Evolutionary conservation across 306 rosid genomes (phyloP), one percentile per base, ranked within the genome.

Genomic region (Crotalaria pallida): DNA sequence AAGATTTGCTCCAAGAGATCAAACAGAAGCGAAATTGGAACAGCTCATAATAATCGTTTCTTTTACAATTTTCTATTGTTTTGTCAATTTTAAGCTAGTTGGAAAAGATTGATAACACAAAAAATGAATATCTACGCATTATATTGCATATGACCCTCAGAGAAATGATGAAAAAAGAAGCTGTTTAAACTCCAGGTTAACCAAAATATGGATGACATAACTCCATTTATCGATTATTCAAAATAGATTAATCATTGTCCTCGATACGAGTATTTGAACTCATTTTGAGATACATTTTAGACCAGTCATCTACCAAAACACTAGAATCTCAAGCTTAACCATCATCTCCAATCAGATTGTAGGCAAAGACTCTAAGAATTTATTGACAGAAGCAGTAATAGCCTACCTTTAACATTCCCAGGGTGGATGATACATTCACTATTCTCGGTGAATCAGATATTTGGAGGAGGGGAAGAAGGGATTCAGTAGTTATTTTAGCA

Each of bases 341-440:
- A 17, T 4, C 7, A 22, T 12, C 18, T 52, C 12, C 19, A 47
- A 5, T 11, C 26, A 24, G 16, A 52, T 27, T 64, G 9, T 6
- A 55, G 11, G n/a, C 12, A 18, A 16, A 6, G 16, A 23, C 0
- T 2, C 3, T 10, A 59, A 4, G 13, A 33, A 56, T 21, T 51
- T 41, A 58, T 5, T 38, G 22, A 13, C 0, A 11, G 0, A 12
- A 7, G 4, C 58, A n/a, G 2, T 15, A 8, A 2, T 55, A 2
- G 8, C 7, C 12, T 73, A 86, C 86, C 87, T 71, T 61, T n/a
- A 85, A 65, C 21, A 3, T 58, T 10, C 90, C 86, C 7, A 12
- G 0, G 2, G 0, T 0, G 1, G 88, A 73, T 1, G 94, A 75
- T 3, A 88, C 90, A 69, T 88, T 88, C n/a, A 88, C 87, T 41